Conservation (phyloP, 1,284 basidiomycete genomes). For the Agroathelia rolfsii region DNA sequence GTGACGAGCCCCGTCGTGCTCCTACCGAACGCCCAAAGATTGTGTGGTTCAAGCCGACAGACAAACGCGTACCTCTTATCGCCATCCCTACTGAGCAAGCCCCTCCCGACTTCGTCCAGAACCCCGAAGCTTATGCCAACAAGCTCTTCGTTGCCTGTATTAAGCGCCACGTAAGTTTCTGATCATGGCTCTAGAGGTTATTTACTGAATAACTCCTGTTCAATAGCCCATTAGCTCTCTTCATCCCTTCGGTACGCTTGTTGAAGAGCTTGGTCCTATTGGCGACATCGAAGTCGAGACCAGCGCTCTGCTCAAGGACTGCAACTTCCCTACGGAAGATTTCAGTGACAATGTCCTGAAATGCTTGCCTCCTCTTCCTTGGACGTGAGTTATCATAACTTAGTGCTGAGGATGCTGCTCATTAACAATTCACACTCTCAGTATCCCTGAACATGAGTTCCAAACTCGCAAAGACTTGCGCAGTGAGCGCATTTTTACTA, state of each 20-base stretch:
- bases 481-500: slow-evolving; percentile 80
- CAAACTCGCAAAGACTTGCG: slow-evolving; percentile 85
- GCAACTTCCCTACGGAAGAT: slow-evolving; percentile 94
- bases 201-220: slow-evolving; percentile 12
- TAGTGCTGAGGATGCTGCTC: slow-evolving; percentile 2
- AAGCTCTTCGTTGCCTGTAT: slow-evolving; percentile 96
- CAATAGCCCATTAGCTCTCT: slow-evolving; percentile 83
- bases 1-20: slow-evolving; percentile 65
- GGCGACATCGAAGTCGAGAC: slow-evolving; percentile 98
- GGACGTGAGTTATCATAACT: slow-evolving; percentile 54
- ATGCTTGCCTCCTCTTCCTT: slow-evolving; percentile 89
- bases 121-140: slow-evolving; percentile 84
- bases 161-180: slow-evolving; percentile 76
- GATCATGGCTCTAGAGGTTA: slow-evolving; percentile 1
- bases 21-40: slow-evolving; percentile 93
- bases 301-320: slow-evolving; percentile 93
- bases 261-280: slow-evolving; percentile 97
- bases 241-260: slow-evolving; percentile 97
- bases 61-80: slow-evolving; percentile 97
- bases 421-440: slow-evolving; percentile 19
- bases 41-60: slow-evolving; percentile 99
- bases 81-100: slow-evolving; percentile 99
- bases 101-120: slow-evolving; percentile 91
- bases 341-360: slow-evolving; percentile 91
- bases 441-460: slow-evolving; percentile 86